Evolutionary conservation across 208 protist species (phyloP).

Genomic region (Leishmania amazonensis): DNA sequence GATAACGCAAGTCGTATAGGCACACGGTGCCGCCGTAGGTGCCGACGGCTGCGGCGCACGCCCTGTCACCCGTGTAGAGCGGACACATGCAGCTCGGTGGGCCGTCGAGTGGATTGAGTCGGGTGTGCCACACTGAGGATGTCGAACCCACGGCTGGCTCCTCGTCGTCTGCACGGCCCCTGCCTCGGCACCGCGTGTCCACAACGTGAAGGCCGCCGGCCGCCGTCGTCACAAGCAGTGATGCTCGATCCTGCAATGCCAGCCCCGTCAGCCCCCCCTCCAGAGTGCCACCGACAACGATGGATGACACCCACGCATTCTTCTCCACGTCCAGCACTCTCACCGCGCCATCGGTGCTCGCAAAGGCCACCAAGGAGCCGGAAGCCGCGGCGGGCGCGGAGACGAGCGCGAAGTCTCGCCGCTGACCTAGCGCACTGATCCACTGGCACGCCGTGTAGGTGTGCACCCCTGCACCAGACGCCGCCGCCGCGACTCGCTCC

Average conservation of each 20-base stretch:
- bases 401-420: background rate
- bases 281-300: conserved; percentile 5
- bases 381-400: background rate
- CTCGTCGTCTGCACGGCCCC: background rate
- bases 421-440: conserved; percentile 6
- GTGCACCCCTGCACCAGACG: background rate
- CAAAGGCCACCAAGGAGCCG: conserved; percentile 28
- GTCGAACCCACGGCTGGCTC: background rate
- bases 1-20: conserved; percentile 79
- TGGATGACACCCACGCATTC: conserved; percentile 32
- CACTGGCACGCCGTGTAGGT: conserved; percentile 35
- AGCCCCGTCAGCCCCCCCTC: conserved; percentile 43
- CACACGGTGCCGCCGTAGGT: conserved; percentile 48
- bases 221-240: conserved; percentile 47
- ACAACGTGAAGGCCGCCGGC: conserved; percentile 37
- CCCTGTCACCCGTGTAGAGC: conserved; percentile 30
- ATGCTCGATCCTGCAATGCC: conserved; percentile 22
- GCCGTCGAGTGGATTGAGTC: conserved; percentile 33
- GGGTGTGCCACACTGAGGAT: conserved; percentile 38
- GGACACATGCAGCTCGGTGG: conserved; percentile 45
- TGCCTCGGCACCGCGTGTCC: conserved; percentile 25
- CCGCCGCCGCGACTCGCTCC: conserved; percentile 24
- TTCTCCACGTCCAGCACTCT: conserved; percentile 38
- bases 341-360: conserved; percentile 54
- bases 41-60: conserved; percentile 42